Evolutionary conservation across 106 monocot species (phyloP), one percentile per base, ranked within the genome.

Genomic region (Apostasia shenzhenica): DNA sequence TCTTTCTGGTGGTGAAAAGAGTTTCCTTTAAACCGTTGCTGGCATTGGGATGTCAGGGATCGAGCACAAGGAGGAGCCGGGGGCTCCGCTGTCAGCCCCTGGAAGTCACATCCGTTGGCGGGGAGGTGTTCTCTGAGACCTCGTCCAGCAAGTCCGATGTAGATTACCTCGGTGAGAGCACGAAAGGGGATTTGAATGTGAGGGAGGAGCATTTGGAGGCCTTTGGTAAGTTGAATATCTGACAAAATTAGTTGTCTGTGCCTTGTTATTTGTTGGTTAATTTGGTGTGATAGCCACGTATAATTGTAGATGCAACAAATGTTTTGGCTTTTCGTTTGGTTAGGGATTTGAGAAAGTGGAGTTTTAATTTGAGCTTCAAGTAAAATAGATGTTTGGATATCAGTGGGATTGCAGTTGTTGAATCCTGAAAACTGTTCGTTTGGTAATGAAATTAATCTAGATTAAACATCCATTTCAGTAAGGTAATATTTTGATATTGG

Each of bases 161-260:
- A 42, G 95, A 95, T 70, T 95, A 95, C 59, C 79, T 95, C 5
- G 95, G 91, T 9, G 88, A 95, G 84, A 95, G 91, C 75, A 95
- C 91, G 61, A 95, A 91, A 72, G 95, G 91, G 56, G 86, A 95
- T 76, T 74, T 95, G 78, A 89, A 84, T 69, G 88, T 95, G 54
- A 84, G 76, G 56, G 57, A 63, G 65, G 91, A 95, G 70, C 86
- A 82, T 46, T 77, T 88, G 10, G 86, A 86, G 49, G 86, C 83
- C 0, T 78, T 86, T 59, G 91, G 95, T 95, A 76, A 83, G 88
- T 52, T 55, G 57, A 4, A 38, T 57, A 57, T 26, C 26, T 26
- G 26, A 26, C 37, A 57, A 37, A 14, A 57, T 57, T 11, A 61
- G 41, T 61, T 61, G 40, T 41, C 42, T 42, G 14, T 61, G 8